These are phyloP conservation scores for Linum usitatissimum DNA, from an alignment of 345 rosid species.

Conservation along the genomic window DNA sequence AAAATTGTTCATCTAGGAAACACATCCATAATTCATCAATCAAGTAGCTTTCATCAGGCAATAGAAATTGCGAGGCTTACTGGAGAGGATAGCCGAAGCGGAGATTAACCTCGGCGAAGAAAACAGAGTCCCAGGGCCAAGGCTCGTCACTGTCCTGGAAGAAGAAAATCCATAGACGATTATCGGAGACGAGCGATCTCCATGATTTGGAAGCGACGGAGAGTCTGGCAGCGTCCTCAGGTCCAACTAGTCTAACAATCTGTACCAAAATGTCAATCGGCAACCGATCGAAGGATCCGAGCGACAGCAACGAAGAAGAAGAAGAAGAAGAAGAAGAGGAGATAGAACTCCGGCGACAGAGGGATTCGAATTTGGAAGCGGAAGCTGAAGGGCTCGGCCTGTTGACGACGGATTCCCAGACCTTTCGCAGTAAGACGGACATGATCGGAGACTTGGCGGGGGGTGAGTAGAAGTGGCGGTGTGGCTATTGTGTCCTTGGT, in stretches of 20 bases:
- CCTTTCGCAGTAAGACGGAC: conserved; percentile 37
- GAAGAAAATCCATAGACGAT: conserved; percentile 63
- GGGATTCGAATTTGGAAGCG: conserved; percentile 1
- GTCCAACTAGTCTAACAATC: conserved; percentile 49
- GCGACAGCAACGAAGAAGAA: conserved; percentile 26
- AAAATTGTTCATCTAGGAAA: neutral
- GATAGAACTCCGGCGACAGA: conserved; percentile 6
- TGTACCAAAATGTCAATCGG: conserved; percentile 55
- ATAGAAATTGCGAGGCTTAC: conserved; percentile 20
- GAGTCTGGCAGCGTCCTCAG: conserved; percentile 48
- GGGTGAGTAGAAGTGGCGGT: neutral
- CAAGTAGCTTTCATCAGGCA: neutral
- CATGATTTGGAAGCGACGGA: conserved; percentile 36
- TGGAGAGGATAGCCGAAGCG: conserved; percentile 56
- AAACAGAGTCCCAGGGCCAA: conserved; percentile 49
- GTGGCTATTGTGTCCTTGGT: too few species aligned
- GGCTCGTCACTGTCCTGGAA: conserved; percentile 33
- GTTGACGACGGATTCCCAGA: conserved; percentile 34
- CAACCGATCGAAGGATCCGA: conserved; percentile 48
- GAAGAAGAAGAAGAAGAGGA: conserved; percentile 17
- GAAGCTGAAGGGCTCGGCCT: conserved; percentile 11
- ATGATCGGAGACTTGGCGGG: conserved; percentile 4
- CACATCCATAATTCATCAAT: neutral
- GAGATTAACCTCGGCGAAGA: conserved; percentile 59
- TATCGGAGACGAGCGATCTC: conserved; percentile 36